Evolutionary conservation across 179 eudicot species (phyloP).

Genomic region (Camellia oleifera): DNA sequence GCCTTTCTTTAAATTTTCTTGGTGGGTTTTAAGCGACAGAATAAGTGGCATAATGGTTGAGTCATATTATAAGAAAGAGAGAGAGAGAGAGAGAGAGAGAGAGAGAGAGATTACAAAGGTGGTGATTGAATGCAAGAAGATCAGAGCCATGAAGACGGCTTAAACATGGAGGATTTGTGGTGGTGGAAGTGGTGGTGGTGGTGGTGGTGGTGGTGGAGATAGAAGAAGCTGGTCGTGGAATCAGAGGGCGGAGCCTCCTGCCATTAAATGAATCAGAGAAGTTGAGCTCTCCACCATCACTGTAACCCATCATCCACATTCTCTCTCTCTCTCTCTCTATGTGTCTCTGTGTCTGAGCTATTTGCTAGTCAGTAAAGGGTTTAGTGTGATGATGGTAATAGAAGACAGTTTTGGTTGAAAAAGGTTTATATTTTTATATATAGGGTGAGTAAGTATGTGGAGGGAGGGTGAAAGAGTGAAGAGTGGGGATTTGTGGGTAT

Average conservation of each 20-base stretch:
- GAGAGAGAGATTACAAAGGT: slow-evolving; percentile 17
- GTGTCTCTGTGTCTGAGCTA: no score
- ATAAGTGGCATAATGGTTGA: no score
- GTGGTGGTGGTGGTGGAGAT: slow-evolving; percentile 11
- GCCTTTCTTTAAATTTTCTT: no score
- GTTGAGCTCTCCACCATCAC: slow-evolving; percentile 36
- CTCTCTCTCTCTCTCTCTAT: not conserved
- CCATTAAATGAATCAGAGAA: slow-evolving; percentile 34
- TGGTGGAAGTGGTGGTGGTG: slow-evolving; percentile 10
- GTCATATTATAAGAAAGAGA: not conserved
- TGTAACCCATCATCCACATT: slow-evolving; percentile 61
- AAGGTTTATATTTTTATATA: not conserved
- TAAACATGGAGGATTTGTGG: slow-evolving; percentile 12
- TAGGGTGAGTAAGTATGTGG: not conserved
- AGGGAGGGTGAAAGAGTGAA: not conserved
- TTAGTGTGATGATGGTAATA: not conserved
- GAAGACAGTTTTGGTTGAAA: not conserved
- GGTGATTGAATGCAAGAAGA: slow-evolving; percentile 38
- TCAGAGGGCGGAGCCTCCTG: slow-evolving; percentile 49
- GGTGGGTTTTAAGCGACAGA: no score
- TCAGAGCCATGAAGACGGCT: slow-evolving; percentile 28
- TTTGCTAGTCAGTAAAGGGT: no score
- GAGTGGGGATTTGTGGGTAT: slow-evolving; percentile 6
- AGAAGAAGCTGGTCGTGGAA: slow-evolving; percentile 35
- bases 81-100: not conserved